Percentiles rank a stretch among this genome's conserved stretches.
Evolutionary conservation across 805 yeast genomes (phyloP).

Genomic region (Saturnispora sanitii): DNA sequence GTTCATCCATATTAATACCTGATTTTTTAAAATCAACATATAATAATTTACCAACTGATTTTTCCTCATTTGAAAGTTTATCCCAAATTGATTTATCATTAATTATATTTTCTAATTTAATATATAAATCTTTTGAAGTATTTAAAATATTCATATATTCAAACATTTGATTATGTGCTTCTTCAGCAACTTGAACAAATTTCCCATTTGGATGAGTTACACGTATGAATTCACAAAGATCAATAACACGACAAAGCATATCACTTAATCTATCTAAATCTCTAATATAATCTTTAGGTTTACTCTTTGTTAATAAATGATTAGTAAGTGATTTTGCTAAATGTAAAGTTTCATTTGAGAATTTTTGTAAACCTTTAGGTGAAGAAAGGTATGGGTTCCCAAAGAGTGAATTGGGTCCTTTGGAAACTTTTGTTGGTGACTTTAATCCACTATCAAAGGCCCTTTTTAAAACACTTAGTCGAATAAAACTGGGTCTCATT

Average conservation of each 20-base stretch:
- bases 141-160: conserved; percentile 90
- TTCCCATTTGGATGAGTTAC: conserved; percentile 71
- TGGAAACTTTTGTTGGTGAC: conserved; percentile 19
- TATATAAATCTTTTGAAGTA: conserved; percentile 66
- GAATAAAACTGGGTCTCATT: conserved; percentile 4
- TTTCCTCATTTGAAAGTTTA: conserved; percentile 59
- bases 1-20: conserved; percentile 70
- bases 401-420: conserved; percentile 61
- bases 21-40: conserved; percentile 82
- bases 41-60: conserved; percentile 70
- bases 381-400: conserved; percentile 57
- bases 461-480: conserved; percentile 2
- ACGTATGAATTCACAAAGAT: conserved; percentile 84
- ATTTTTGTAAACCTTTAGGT: conserved; percentile 62
- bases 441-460: conserved; percentile 4
- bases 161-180: conserved; percentile 78
- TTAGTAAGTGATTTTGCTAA: conserved; percentile 56
- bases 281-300: conserved; percentile 39
- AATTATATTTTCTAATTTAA: conserved; percentile 48
- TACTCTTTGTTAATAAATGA: conserved; percentile 40
- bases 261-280: conserved; percentile 81
- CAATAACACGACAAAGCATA: conserved; percentile 83
- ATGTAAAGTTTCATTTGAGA: conserved; percentile 53
- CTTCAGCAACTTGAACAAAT: conserved; percentile 74
- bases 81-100: conserved; percentile 22